A percentile compares a stretch with the other conserved stretches of the same genome.
These are phyloP conservation scores for Carallia pectinifolia DNA, from an alignment of 345 rosid genomes.

Conservation along the genomic window DNA sequence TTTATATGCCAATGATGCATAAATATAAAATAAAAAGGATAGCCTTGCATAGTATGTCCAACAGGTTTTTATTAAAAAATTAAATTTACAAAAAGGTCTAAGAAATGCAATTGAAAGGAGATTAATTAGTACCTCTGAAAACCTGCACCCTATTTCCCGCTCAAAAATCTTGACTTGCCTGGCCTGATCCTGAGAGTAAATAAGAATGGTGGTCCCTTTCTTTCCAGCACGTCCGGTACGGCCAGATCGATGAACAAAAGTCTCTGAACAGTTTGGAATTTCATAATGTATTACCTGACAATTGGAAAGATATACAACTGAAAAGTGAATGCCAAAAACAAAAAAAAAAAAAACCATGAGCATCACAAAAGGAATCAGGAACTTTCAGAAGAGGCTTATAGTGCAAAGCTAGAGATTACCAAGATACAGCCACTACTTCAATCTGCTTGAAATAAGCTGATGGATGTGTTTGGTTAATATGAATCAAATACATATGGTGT, in stretches of 20 bases:
- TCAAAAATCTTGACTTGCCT: slow-evolving; percentile 65
- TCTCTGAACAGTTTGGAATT: slow-evolving; percentile 85
- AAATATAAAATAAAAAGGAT: no score
- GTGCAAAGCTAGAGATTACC: no score
- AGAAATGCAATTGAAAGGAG: slow-evolving; percentile 1
- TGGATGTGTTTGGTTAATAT: no score
- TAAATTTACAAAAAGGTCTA: background rate
- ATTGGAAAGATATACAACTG: slow-evolving; percentile 7
- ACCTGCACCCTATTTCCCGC: slow-evolving; percentile 89
- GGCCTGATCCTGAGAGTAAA: slow-evolving; percentile 65
- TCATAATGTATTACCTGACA: slow-evolving; percentile 80
- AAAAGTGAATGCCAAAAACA: background rate
- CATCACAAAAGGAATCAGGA: no score
- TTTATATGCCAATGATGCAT: no score
- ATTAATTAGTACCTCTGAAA: slow-evolving; percentile 56
- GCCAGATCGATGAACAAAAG: slow-evolving; percentile 97
- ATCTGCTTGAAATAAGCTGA: no score
- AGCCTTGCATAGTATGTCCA: no score
- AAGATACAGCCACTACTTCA: no score
- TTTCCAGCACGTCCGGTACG: slow-evolving; percentile 99
- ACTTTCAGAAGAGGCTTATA: no score
- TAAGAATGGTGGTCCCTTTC: slow-evolving; percentile 86
- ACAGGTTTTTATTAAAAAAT: background rate
- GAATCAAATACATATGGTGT: no score
- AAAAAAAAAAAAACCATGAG: background rate